Conservation (phyloP, 2,329 filamentous ascomycete species). For the Microascus cirrosus region DNA sequence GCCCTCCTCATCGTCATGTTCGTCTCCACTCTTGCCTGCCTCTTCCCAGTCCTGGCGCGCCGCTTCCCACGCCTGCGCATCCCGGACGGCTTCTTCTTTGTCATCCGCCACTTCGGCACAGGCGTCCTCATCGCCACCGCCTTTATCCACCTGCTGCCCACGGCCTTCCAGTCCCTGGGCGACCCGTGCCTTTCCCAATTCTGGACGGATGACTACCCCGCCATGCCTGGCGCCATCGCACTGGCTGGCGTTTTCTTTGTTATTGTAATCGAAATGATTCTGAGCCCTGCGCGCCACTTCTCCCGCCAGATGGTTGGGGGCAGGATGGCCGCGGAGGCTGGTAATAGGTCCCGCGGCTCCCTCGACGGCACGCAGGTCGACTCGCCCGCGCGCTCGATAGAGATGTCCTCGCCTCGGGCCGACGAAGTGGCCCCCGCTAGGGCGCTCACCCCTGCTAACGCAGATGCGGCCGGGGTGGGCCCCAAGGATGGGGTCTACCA, state of each 20-base stretch:
- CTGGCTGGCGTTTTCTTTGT: slow-evolving; percentile 72
- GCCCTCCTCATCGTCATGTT: slow-evolving; percentile 39
- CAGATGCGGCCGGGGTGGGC: neutral
- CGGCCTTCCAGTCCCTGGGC: slow-evolving; percentile 51
- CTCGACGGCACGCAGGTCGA: neutral
- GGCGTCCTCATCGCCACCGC: slow-evolving; percentile 66
- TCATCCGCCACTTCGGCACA: slow-evolving; percentile 61
- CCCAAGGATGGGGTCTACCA: neutral
- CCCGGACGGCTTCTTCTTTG: slow-evolving; percentile 42
- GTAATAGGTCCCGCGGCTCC: slow-evolving; percentile 1
- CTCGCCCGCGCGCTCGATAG: neutral
- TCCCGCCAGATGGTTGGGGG: neutral
- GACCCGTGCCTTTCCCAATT: slow-evolving; percentile 60
- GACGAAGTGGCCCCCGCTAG: neutral
- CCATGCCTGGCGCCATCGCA: slow-evolving; percentile 70
- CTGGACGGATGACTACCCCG: slow-evolving; percentile 64
- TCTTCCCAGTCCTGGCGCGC: slow-evolving; percentile 42
- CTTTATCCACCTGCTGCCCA: slow-evolving; percentile 65
- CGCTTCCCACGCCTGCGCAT: slow-evolving; percentile 41
- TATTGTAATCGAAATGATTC: slow-evolving; percentile 66
- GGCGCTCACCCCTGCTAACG: neutral
- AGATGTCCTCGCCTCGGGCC: neutral
- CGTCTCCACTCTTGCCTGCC: slow-evolving; percentile 35
- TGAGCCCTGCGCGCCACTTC: slow-evolving; percentile 29
- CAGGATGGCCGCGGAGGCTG: neutral